phyloP scores from a whole-genome alignment of 2,329 filamentous ascomycete genomes.

The Piedraia hortae region DNA sequence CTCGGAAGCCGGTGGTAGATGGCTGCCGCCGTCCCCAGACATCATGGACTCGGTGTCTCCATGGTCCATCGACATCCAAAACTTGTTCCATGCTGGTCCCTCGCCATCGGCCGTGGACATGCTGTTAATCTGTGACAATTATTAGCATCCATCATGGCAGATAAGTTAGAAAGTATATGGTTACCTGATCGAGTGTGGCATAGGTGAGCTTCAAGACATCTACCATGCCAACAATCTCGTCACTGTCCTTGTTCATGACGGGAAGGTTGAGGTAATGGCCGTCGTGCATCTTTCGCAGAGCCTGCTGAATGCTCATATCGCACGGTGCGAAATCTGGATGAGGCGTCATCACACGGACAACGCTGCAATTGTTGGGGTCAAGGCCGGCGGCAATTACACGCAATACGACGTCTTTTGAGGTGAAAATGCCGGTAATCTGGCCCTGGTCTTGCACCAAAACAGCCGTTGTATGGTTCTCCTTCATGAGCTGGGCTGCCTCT shows the following conservation, averaged over 20 bases:
- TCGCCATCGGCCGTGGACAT: conserved; percentile 75
- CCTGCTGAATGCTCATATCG: conserved; percentile 97
- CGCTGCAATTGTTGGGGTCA: conserved; percentile 82
- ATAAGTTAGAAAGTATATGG: conserved; percentile 4
- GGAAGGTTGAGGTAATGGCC: conserved; percentile 94
- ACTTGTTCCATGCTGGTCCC: conserved; percentile 97
- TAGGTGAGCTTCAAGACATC: conserved; percentile 96
- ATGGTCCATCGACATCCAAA: conserved; percentile 88
- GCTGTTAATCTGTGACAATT: conserved; percentile 44
- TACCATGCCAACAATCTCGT: conserved; percentile 98
- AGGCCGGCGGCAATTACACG: conserved; percentile 92
- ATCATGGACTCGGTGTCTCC: conserved; percentile 89
- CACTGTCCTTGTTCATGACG: conserved; percentile 75
- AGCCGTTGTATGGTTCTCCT: conserved; percentile 93
- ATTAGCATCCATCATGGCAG: neutral
- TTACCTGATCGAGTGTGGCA: conserved; percentile 81
- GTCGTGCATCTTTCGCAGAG: conserved; percentile 97
- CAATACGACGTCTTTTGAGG: conserved; percentile 94
- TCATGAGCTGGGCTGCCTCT: conserved; percentile 88
- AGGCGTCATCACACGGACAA: conserved; percentile 95
- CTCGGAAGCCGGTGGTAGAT: conserved; percentile 35
- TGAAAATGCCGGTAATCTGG: conserved; percentile 95
- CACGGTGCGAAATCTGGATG: conserved; percentile 96
- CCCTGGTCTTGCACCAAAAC: conserved; percentile 90
- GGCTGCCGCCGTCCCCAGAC: conserved; percentile 65